Evolutionary conservation across 768 basidiomycete species (phyloP).

Genomic region (Rhizopogon vulgaris): DNA sequence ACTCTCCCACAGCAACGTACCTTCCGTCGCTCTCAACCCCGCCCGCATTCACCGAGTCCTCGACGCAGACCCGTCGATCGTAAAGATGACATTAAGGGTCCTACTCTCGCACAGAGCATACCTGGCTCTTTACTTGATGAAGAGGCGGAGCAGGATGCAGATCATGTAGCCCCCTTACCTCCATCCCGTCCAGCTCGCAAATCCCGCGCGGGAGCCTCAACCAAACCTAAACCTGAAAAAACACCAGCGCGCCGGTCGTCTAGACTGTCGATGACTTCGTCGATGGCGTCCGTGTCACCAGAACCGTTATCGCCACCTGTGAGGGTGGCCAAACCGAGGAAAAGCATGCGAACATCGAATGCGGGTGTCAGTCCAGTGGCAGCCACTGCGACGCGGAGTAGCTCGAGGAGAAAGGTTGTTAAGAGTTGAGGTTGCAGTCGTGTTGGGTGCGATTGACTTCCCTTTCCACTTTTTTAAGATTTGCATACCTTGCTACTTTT

Average conservation of each 20-base stretch:
- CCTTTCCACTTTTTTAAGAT: background rate
- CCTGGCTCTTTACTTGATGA: conserved; percentile 41
- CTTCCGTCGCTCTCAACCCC: background rate
- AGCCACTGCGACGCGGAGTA: conserved; percentile 20
- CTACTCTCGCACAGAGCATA: conserved; percentile 25
- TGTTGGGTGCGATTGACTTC: background rate
- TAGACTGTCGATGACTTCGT: conserved; percentile 29
- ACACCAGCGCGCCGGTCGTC: conserved; percentile 33
- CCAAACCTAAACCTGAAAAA: conserved; percentile 11
- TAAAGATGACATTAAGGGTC: conserved; percentile 7
- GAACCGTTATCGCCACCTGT: conserved; percentile 24
- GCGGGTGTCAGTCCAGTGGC: conserved; percentile 4
- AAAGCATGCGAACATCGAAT: conserved; percentile 11
- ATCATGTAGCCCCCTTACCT: conserved; percentile 29
- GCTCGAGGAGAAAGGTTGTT: conserved; percentile 22
- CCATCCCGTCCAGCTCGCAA: conserved; percentile 8
- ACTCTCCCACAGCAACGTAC: background rate
- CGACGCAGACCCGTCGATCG: background rate
- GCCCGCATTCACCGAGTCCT: background rate
- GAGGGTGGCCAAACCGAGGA: conserved; percentile 11
- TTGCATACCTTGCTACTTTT: background rate
- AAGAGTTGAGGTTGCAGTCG: background rate
- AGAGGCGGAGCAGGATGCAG: conserved; percentile 25
- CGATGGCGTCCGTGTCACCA: conserved; percentile 24
- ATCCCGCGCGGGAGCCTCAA: conserved; percentile 7